A percentile compares a stretch with the other conserved stretches of the same genome.
Conservation (phyloP, 2,329 filamentous ascomycete genomes). For the Tolypocladium tropicale region DNA sequence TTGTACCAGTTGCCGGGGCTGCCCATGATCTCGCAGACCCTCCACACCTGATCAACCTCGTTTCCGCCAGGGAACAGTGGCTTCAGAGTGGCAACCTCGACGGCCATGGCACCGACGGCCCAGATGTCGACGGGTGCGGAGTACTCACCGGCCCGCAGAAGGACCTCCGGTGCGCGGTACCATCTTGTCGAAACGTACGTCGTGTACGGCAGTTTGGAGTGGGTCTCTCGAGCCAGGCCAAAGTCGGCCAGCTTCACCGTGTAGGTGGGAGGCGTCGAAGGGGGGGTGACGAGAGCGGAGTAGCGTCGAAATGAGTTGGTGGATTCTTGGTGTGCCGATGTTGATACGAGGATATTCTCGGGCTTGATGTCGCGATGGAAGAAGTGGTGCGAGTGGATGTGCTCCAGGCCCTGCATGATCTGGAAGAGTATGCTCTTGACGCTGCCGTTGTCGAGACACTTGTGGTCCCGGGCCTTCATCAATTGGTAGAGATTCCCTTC, state of each 20-base stretch:
- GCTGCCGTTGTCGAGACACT: slow-evolving; percentile 76
- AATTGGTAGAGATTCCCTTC: slow-evolving; percentile 97
- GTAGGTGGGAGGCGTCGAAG: slow-evolving; percentile 86
- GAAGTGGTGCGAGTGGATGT: slow-evolving; percentile 94
- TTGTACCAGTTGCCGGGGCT: slow-evolving; percentile 98
- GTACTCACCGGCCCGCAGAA: slow-evolving; percentile 89
- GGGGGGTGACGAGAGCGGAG: slow-evolving; percentile 85
- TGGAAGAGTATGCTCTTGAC: slow-evolving; percentile 98
- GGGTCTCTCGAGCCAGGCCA: slow-evolving; percentile 90
- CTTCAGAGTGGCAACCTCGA: slow-evolving; percentile 93
- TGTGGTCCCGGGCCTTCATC: slow-evolving; percentile 97
- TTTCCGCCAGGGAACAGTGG: slow-evolving; percentile 95
- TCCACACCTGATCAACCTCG: slow-evolving; percentile 98
- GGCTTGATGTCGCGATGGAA: slow-evolving; percentile 99
- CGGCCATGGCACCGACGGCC: slow-evolving; percentile 97
- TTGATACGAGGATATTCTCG: slow-evolving; percentile 95
- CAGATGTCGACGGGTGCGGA: slow-evolving; percentile 97
- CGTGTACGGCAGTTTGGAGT: slow-evolving; percentile 92
- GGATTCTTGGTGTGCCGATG: slow-evolving; percentile 73
- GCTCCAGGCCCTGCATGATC: slow-evolving; percentile 90
- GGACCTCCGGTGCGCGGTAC: slow-evolving; percentile 94
- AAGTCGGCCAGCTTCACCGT: slow-evolving; percentile 99
- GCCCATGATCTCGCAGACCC: slow-evolving; percentile 98
- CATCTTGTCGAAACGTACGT: slow-evolving; percentile 97
- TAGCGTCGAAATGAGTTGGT: slow-evolving; percentile 84